These are phyloP conservation scores for Neofusicoccum sp. DNA, from an alignment of 2,329 filamentous ascomycete genomes.

Conservation along the genomic window DNA sequence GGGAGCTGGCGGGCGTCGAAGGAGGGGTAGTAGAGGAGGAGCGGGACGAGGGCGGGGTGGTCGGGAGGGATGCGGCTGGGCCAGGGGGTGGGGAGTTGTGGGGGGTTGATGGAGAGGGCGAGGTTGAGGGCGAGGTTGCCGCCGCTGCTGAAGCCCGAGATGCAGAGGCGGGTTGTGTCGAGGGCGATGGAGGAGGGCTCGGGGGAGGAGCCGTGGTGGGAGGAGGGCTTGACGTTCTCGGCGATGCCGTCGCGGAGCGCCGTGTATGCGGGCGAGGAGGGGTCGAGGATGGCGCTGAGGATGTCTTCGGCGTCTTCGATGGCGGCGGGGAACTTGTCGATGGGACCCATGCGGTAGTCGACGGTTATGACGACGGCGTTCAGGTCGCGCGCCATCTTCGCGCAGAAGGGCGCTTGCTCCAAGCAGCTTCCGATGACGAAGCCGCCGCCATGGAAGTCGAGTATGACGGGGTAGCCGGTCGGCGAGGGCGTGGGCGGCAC, in stretches of 20 bases:
- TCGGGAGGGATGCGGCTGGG: slow-evolving; percentile 36
- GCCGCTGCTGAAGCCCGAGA: slow-evolving; percentile 48
- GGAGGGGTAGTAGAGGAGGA: slow-evolving; percentile 45
- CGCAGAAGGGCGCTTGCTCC: slow-evolving; percentile 48
- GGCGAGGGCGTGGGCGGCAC: slow-evolving; percentile 34
- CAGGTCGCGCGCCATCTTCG: slow-evolving; percentile 45
- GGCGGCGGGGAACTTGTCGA: slow-evolving; percentile 48
- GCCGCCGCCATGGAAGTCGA: slow-evolving; percentile 46
- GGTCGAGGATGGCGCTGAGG: slow-evolving; percentile 42
- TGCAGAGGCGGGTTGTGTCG: slow-evolving; percentile 40
- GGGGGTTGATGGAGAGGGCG: slow-evolving; percentile 34
- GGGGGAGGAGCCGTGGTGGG: slow-evolving; percentile 23
- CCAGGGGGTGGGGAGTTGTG: slow-evolving; percentile 36
- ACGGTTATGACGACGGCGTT: slow-evolving; percentile 45
- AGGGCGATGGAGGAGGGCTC: slow-evolving; percentile 26
- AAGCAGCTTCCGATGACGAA: slow-evolving; percentile 45
- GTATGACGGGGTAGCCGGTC: slow-evolving; percentile 36
- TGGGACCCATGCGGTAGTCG: slow-evolving; percentile 49
- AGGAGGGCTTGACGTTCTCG: slow-evolving; percentile 22
- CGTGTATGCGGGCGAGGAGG: slow-evolving; percentile 18
- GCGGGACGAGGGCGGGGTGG: slow-evolving; percentile 36
- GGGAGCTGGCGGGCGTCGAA: slow-evolving; percentile 43
- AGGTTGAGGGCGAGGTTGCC: slow-evolving; percentile 50
- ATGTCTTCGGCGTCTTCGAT: slow-evolving; percentile 50
- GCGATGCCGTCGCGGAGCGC: neutral